phyloP scores from a whole-genome alignment of 225 moss, liverwort and hornwort genomes.

The Lunularia cruciata region DNA sequence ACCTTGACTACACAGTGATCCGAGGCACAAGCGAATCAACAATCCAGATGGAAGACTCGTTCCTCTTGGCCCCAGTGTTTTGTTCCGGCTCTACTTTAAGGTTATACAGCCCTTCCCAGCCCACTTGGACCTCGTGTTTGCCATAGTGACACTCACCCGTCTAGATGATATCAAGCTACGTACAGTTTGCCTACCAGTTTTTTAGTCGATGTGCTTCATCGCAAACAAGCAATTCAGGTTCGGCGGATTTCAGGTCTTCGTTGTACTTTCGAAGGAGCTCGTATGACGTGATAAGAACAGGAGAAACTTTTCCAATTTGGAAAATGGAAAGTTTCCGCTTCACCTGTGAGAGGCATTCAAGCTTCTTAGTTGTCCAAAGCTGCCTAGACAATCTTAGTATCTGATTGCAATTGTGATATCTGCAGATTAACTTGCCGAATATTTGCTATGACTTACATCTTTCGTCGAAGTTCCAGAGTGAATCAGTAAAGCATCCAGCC shows the following conservation, averaged over 20 bases:
- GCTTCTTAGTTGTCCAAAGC: not conserved
- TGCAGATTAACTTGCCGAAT: not conserved
- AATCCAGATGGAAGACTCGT: no score
- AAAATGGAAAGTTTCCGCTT: conserved; percentile 61
- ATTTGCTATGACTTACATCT: conserved; percentile 46
- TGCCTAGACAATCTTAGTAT: not conserved
- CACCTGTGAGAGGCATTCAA: conserved; percentile 49
- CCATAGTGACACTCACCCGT: not conserved
- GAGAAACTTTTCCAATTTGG: conserved; percentile 53
- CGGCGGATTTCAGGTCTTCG: conserved; percentile 56
- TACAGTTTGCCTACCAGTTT: conserved; percentile 69
- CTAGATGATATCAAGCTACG: no score
- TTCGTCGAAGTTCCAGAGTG: conserved; percentile 70
- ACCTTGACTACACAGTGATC: no score
- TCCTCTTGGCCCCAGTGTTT: no score
- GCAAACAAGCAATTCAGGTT: conserved; percentile 78
- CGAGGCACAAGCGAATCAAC: no score
- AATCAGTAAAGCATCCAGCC: conserved; percentile 54
- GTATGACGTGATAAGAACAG: conserved; percentile 78
- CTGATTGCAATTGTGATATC: not conserved
- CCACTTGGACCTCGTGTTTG: no score
- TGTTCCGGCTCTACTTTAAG: no score
- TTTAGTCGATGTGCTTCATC: conserved; percentile 95
- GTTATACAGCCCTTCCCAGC: no score
- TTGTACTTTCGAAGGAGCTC: conserved; percentile 80